Percentiles rank a stretch among this genome's conserved stretches.
Evolutionary conservation across 345 rosid genomes (phyloP).

Genomic region (Tarenaya hassleriana): DNA sequence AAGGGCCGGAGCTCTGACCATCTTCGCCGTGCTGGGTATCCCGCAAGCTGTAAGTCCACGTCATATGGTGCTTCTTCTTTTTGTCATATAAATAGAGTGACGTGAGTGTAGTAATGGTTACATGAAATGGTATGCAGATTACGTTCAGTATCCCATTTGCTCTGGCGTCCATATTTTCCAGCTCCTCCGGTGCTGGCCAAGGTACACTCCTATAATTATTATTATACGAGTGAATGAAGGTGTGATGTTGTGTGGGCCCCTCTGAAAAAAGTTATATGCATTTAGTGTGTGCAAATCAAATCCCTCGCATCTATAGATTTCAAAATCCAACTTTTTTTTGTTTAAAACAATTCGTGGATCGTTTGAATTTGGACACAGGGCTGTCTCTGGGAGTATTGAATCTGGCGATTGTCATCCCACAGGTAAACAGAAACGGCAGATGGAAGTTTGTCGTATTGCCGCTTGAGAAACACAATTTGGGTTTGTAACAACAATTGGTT

Average conservation of each 20-base stretch:
- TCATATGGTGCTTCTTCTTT: not conserved
- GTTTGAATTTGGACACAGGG: no score
- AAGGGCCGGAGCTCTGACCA: slow-evolving; percentile 48
- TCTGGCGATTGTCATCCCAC: slow-evolving; percentile 6
- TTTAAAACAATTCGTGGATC: no score
- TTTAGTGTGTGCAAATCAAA: slow-evolving; percentile 14
- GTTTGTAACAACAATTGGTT: no score
- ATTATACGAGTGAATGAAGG: slow-evolving; percentile 13
- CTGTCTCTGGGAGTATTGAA: slow-evolving; percentile 25
- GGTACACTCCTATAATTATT: slow-evolving; percentile 36
- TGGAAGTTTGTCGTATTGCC: no score
- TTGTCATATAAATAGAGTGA: no score
- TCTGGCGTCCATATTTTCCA: slow-evolving; percentile 75
- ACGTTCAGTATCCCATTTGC: slow-evolving; percentile 85
- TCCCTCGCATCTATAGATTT: no score
- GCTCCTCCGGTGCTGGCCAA: slow-evolving; percentile 67
- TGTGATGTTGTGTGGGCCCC: no score
- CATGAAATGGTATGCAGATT: slow-evolving; percentile 52
- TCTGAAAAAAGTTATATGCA: slow-evolving; percentile 3
- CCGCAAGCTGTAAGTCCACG: slow-evolving; percentile 58
- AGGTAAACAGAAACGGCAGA: slow-evolving; percentile 22
- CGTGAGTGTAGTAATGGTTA: no score
- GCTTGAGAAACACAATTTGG: no score
- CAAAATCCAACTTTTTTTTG: no score
- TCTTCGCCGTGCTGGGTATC: slow-evolving; percentile 65